These are phyloP conservation scores for Gossypium bickii DNA, from an alignment of 345 rosid species.

Conservation along the genomic window DNA sequence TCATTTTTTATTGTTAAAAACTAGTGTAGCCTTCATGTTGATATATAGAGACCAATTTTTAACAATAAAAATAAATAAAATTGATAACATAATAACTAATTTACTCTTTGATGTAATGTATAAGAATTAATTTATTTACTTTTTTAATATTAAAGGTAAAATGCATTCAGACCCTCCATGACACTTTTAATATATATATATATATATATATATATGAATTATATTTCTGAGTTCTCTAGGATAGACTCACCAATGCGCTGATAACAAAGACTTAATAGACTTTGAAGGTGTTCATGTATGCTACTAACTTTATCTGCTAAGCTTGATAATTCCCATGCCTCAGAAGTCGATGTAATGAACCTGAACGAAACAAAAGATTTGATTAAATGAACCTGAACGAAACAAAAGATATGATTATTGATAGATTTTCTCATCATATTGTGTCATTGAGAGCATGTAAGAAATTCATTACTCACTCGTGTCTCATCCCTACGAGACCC, in stretches of 20 bases:
- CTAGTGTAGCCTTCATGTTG: too few relatives aligned
- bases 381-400: not conserved
- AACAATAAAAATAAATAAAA: too few relatives aligned
- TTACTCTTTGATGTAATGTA: too few relatives aligned
- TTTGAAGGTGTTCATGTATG: conserved; percentile 41
- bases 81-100: too few relatives aligned
- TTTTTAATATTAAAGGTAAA: too few relatives aligned
- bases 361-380: conserved; percentile 25
- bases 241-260: conserved; percentile 36
- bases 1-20: too few relatives aligned
- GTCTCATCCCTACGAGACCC: conserved; percentile 49
- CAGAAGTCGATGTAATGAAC: conserved; percentile 51
- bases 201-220: too few relatives aligned
- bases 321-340: conserved; percentile 69
- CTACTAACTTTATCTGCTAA: conserved; percentile 56
- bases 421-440: not conserved
- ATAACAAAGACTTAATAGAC: conserved; percentile 30
- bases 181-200: too few relatives aligned
- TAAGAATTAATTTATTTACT: too few relatives aligned
- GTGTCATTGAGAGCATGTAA: not conserved
- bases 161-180: too few relatives aligned
- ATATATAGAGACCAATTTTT: too few relatives aligned
- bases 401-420: not conserved
- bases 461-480: conserved; percentile 38
- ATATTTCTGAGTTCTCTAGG: too few relatives aligned